Evolutionary conservation across 2,329 filamentous ascomycete genomes (phyloP), one percentile per base, ranked within the genome.

Genomic region (Aspergillus melleus): DNA sequence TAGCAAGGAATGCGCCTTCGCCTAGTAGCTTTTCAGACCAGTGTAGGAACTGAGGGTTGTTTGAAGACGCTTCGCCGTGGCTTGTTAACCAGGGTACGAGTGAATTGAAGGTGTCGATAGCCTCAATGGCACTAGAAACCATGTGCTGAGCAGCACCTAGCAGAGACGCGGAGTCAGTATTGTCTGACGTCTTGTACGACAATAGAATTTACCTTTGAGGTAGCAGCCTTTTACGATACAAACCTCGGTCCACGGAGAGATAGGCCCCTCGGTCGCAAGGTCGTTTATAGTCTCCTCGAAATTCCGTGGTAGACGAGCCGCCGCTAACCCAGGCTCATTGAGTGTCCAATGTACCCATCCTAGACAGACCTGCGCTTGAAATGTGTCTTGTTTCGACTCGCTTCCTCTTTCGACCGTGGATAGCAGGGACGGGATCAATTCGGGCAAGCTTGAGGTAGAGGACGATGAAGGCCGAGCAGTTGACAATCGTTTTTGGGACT

Each of bases 311-410:
- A 96, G 79, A 58, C 81, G 84, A 39, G 79, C 78, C 47, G 85
- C 76, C 42, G 89, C 88, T 47, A 86, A 74, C 1, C 79, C 80
- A 64, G 90, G 90, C 66, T 96, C 89, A 36, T 86, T 87, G 55
- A 89, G 76, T 9, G 87, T 85, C 86, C 90, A 96, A 71, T 96
- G 87, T 68, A 96, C 81, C 90, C 92, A 96, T 57, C 88, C 92
- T 49, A 94, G 76, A 74, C 91, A 95, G 54, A 95, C 88, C 61
- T 87, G 88, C 32, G 92, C 93, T 76, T 96, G 92, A 66, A 94
- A 83, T 10, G 80, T 75, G 70, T 88, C 86, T 69, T 86, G 80
- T n/a, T 71, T 74, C 11, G 77, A 72, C 12, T 75, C 76, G 12
- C 79, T 77, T 68, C 88, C 88, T 55, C 81, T 80, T 6, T 88